Percentiles rank a stretch among this genome's conserved stretches.
These are phyloP conservation scores for Cordyceps tenuipes DNA, from an alignment of 2,329 filamentous ascomycete genomes.

Conservation along the genomic window DNA sequence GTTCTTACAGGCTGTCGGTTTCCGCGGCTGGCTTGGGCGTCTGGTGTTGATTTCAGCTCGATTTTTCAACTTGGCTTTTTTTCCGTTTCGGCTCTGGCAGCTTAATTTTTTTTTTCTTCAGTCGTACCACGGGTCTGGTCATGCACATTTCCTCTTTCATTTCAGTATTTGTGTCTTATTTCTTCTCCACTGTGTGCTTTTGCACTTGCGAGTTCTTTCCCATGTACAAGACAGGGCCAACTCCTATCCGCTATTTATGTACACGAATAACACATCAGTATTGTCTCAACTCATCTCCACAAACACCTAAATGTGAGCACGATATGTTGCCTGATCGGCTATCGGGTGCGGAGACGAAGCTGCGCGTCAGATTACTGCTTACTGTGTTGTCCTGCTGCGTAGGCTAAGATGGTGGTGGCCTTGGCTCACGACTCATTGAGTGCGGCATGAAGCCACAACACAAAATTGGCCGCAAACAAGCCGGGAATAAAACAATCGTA, in stretches of 20 bases:
- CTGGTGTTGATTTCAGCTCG: background rate
- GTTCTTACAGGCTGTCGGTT: background rate
- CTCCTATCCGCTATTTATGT: background rate
- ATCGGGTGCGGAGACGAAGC: background rate
- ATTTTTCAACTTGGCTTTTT: background rate
- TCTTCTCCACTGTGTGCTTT: background rate
- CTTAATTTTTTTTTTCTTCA: background rate
- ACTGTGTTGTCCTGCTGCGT: background rate
- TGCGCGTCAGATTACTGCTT: conserved; percentile 9
- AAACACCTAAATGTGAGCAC: background rate
- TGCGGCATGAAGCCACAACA: background rate
- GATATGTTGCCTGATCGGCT: background rate
- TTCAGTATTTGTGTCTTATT: background rate
- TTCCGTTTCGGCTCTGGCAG: background rate
- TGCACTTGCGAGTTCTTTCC: background rate
- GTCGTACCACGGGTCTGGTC: conserved; percentile 3
- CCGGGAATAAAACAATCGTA: background rate
- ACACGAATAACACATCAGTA: background rate
- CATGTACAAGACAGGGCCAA: background rate
- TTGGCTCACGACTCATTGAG: background rate
- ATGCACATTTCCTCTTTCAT: background rate
- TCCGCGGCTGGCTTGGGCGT: background rate
- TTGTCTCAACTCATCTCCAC: background rate
- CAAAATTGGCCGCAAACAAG: background rate
- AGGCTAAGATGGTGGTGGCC: background rate